A percentile compares a stretch with the other conserved stretches of the same genome.
Conservation (phyloP, 1,284 basidiomycete genomes). For the Hemileia vastatrix region DNA sequence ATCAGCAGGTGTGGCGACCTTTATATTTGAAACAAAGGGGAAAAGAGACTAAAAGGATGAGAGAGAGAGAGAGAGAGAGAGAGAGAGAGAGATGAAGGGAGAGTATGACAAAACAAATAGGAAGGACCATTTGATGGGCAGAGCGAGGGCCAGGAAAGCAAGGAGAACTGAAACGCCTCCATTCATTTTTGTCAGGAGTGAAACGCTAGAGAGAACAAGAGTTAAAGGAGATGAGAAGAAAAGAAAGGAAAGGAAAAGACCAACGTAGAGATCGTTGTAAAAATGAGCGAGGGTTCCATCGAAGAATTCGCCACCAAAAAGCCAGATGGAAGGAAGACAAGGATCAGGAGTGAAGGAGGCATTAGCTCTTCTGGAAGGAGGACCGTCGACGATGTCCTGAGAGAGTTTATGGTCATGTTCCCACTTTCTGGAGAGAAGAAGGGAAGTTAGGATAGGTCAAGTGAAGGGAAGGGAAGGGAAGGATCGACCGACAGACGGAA, state of each 20-base stretch:
- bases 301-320: constrained; percentile 20
- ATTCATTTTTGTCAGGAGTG: constrained; percentile 75
- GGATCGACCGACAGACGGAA: too few species aligned
- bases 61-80: too few species aligned
- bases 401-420: constrained; percentile 16
- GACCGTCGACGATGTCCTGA: constrained; percentile 65
- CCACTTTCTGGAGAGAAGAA: constrained; percentile 13
- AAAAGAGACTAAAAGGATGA: too few species aligned
- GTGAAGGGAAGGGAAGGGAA: too few species aligned
- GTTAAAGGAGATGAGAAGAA: background rate
- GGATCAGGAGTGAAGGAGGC: constrained; percentile 63
- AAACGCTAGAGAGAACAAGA: constrained; percentile 55
- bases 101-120: too few species aligned
- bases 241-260: background rate
- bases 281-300: constrained; percentile 13
- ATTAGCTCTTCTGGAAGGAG: constrained; percentile 68
- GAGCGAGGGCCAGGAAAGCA: constrained; percentile 74
- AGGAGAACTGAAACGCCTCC: constrained; percentile 70
- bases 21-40: too few species aligned
- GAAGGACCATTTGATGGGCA: constrained; percentile 71
- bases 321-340: constrained; percentile 10
- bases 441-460: too few species aligned
- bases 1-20: constrained; percentile 58
- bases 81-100: too few species aligned
- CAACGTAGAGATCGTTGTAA: constrained; percentile 19